Percentiles rank a stretch among this genome's conserved stretches.
phyloP scores from a whole-genome alignment of 306 rosid species.

The Trichosanthes truncata region DNA sequence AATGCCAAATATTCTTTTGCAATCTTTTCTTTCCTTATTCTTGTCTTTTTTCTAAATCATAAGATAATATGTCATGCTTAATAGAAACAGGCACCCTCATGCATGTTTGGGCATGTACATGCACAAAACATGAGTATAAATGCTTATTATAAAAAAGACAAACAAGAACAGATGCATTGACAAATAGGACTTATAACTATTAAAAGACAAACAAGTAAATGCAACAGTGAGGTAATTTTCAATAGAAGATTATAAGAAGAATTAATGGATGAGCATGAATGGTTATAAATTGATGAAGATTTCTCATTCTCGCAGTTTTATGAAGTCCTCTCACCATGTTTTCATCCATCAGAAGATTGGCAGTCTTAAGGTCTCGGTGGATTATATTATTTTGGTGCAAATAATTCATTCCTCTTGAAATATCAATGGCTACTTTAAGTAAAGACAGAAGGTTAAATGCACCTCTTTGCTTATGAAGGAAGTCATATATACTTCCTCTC shows the following conservation, averaged over 20 bases:
- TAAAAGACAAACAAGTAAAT: background rate
- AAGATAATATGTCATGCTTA: background rate
- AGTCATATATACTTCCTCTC: constrained; percentile 86
- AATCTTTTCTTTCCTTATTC: background rate
- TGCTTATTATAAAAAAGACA: background rate
- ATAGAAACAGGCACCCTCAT: background rate
- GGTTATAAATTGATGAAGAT: background rate
- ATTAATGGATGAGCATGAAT: background rate
- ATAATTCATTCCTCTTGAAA: constrained; percentile 95
- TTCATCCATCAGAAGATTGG: constrained; percentile 99
- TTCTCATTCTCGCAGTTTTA: constrained; percentile 12
- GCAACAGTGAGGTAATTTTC: background rate
- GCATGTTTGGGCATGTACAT: background rate
- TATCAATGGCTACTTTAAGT: constrained; percentile 84
- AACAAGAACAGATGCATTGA: background rate
- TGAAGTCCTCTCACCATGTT: constrained; percentile 57
- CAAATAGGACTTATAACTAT: background rate
- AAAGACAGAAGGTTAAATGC: constrained; percentile 87
- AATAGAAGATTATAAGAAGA: background rate
- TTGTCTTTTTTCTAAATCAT: background rate
- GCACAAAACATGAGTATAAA: background rate
- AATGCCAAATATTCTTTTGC: constrained; percentile 9
- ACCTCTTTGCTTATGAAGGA: constrained; percentile 89
- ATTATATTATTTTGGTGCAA: constrained; percentile 96
- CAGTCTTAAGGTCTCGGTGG: constrained; percentile 99